phyloP scores from a whole-genome alignment of 768 basidiomycete genomes.

The Hemileccinum rubropunctum region DNA sequence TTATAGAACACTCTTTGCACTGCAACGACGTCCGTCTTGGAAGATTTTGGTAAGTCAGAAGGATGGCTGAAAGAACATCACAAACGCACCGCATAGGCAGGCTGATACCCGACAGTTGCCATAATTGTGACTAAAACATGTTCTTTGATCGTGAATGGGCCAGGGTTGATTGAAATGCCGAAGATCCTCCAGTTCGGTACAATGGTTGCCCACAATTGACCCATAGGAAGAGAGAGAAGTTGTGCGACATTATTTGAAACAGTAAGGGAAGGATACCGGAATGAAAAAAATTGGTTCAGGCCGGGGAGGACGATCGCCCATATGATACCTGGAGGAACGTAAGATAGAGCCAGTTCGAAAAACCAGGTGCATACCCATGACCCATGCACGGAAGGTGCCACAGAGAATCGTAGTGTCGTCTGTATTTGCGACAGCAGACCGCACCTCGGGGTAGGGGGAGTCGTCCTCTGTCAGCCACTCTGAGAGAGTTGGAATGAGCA shows the following conservation, averaged over 20 bases:
- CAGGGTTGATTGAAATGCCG: conserved; percentile 66
- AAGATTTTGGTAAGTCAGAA: neutral
- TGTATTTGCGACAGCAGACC: conserved; percentile 70
- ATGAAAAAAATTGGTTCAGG: conserved; percentile 76
- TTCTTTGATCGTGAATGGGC: conserved; percentile 76
- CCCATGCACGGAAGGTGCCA: conserved; percentile 59
- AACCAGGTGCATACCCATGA: conserved; percentile 38
- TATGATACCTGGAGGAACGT: conserved; percentile 29
- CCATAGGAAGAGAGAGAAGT: conserved; percentile 68
- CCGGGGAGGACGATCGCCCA: conserved; percentile 70
- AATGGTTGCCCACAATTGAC: conserved; percentile 55
- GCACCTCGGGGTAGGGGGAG: conserved; percentile 83
- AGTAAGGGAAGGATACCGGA: conserved; percentile 55
- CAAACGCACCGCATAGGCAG: conserved; percentile 18
- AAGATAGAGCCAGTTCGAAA: neutral
- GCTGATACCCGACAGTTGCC: conserved; percentile 44
- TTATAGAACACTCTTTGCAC: conserved; percentile 71
- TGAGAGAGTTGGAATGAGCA: conserved; percentile 11
- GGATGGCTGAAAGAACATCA: neutral
- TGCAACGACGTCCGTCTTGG: conserved; percentile 63
- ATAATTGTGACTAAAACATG: conserved; percentile 72
- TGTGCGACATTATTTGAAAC: conserved; percentile 62
- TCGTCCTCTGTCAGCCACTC: conserved; percentile 50
- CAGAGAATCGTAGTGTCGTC: conserved; percentile 67
- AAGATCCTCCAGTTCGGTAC: conserved; percentile 52